These are phyloP conservation scores for Sabuloglossum arenarium DNA, from an alignment of 495 filamentous ascomycete species.

Conservation along the genomic window DNA sequence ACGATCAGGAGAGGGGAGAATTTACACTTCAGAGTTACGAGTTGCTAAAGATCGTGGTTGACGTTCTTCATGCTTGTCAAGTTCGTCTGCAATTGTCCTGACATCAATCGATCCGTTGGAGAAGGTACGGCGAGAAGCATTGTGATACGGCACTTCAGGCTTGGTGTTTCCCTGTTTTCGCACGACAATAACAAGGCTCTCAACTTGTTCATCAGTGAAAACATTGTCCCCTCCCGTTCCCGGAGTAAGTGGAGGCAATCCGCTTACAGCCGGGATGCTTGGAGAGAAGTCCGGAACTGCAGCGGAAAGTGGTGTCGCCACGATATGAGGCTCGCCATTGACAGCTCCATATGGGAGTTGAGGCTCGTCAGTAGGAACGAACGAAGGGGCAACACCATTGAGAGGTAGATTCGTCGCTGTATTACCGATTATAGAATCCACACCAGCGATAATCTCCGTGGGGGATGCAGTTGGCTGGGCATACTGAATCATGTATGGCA, in stretches of 20 bases:
- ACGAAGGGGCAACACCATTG: constrained; percentile 7
- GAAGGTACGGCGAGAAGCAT: constrained; percentile 25
- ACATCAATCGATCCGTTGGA: constrained; percentile 34
- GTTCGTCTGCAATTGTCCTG: constrained; percentile 17
- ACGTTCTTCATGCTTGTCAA: constrained; percentile 14
- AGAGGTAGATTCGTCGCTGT: constrained; percentile 4
- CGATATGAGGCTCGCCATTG: constrained; percentile 20
- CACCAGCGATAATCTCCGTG: background rate
- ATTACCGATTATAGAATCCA: background rate
- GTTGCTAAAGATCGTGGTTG: constrained; percentile 8
- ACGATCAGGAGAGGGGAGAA: background rate
- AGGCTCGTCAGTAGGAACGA: constrained; percentile 2
- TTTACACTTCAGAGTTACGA: constrained; percentile 16
- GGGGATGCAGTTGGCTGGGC: constrained; percentile 5
- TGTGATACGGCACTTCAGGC: constrained; percentile 17
- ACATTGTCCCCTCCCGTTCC: constrained; percentile 18
- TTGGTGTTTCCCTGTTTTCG: constrained; percentile 16
- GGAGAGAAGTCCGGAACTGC: constrained; percentile 61
- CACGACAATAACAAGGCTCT: constrained; percentile 26
- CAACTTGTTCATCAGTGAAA: constrained; percentile 33
- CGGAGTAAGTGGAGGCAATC: constrained; percentile 3
- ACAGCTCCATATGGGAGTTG: constrained; percentile 15
- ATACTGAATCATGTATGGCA: constrained; percentile 5
- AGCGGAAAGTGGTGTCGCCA: constrained; percentile 45
- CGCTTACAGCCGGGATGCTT: constrained; percentile 5